Base-by-base conservation (phyloP, 768 basidiomycete species). In the Rhodotorula kratochvilovae region DNA sequence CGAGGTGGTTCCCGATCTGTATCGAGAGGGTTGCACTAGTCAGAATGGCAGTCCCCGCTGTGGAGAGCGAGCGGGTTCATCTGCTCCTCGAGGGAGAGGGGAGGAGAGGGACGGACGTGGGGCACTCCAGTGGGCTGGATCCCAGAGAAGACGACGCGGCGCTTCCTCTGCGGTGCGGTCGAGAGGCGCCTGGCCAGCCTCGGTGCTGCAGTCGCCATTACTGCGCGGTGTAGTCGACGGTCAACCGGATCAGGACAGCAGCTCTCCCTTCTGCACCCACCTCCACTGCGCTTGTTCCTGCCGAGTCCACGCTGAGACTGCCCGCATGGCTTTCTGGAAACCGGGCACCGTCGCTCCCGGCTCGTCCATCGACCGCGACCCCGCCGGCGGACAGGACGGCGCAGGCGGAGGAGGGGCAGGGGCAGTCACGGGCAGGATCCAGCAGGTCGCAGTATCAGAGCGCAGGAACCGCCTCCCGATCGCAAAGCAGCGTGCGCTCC, bases 41-140 rank as follows among this genome's bases (percentile, higher is more conserved):
- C 63, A 55, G 64, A 1, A 5, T 23, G 35, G 27, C 19, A 10
- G n/a, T n/a, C 53, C 21, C 11, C 45, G 25, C 11, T 15, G n/a
- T 11, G n/a, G n/a, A 5, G 29, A 54, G 39, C 13, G 57, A 29
- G 43, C 15, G 5, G 51, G 46, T 27, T 17, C n/a, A 10, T 51
- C 2, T 42, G 45, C n/a, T 46, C 21, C 23, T n/a, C 59, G 59
- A n/a, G 43, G n/a, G 21, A 51, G 17, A 62, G 17, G 13, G 33
- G 60, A 60, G 29, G 8, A 2, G 51, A 36, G 19, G n/a, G 46
- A 56, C 74, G 39, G 80, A 93, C 92, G 81, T 95, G 92, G 58
- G 91, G 90, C 5, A 89, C 86, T 0, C 92, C 91, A 3, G 94
- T 94, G 0, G 94, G 94, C 78, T 95, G 94, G 42, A 97, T 95